Percentiles rank a stretch among this genome's conserved stretches.
Evolutionary conservation across 2,329 filamentous ascomycete genomes (phyloP).

Genomic region (Penicillium sp.): DNA sequence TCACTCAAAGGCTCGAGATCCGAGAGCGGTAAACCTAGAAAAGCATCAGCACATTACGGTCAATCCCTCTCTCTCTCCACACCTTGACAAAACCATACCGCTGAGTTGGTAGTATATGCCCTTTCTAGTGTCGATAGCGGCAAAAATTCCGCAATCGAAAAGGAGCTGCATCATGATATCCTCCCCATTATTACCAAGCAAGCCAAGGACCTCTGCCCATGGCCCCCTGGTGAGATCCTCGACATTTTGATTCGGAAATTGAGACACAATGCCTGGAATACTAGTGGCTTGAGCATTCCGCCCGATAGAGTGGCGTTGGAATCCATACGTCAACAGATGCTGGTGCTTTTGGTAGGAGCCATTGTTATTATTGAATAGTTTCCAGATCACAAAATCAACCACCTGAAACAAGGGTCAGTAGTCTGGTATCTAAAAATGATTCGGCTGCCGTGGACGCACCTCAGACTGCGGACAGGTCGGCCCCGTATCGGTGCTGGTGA

Average conservation of each 20-base stretch:
- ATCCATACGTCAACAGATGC: conserved; percentile 83
- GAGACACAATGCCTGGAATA: conserved; percentile 65
- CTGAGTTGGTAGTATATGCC: conserved; percentile 76
- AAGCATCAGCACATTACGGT: neutral
- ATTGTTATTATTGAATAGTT: conserved; percentile 63
- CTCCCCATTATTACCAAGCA: conserved; percentile 74
- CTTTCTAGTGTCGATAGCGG: conserved; percentile 56
- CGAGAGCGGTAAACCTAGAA: conserved; percentile 32
- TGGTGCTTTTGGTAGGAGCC: conserved; percentile 55
- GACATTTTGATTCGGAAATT: conserved; percentile 69
- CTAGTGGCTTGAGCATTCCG: conserved; percentile 39
- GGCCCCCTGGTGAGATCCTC: conserved; percentile 63
- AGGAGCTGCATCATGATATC: conserved; percentile 74
- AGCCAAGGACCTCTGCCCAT: conserved; percentile 72
- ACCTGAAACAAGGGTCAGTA: conserved; percentile 51
- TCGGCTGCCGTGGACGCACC: conserved; percentile 45
- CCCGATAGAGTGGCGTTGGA: conserved; percentile 49
- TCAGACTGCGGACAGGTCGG: conserved; percentile 60
- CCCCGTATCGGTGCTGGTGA: conserved; percentile 36
- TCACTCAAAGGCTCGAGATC: conserved; percentile 27
- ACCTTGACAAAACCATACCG: conserved; percentile 51
- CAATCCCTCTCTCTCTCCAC: too few relatives aligned
- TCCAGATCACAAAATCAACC: conserved; percentile 74
- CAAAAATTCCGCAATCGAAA: conserved; percentile 73
- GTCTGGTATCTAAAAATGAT: conserved; percentile 5